These are phyloP conservation scores for Podaxis sp. DNA, from an alignment of 768 basidiomycete species.

Conservation along the genomic window DNA sequence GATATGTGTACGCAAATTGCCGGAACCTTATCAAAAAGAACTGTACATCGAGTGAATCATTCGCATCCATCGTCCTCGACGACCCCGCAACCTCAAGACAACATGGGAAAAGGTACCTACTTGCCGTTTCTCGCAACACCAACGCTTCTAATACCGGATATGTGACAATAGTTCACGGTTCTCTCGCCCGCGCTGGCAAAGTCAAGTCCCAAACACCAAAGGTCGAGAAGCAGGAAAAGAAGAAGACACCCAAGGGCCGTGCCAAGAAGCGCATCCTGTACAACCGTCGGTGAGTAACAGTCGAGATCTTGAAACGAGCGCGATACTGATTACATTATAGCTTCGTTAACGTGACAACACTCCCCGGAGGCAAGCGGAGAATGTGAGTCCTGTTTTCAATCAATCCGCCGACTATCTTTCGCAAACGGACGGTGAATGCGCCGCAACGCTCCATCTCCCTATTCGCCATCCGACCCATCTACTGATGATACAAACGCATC, in stretches of 20 bases:
- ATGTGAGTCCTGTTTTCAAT: constrained; percentile 67
- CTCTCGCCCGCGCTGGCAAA: constrained; percentile 99
- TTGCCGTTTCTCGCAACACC: constrained; percentile 17
- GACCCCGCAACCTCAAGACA: constrained; percentile 56
- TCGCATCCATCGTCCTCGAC: constrained; percentile 30
- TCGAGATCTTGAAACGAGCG: background rate
- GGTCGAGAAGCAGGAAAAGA: constrained; percentile 98
- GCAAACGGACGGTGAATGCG: background rate
- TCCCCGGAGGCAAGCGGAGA: constrained; percentile 90
- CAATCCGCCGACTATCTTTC: constrained; percentile 13
- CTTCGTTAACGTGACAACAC: constrained; percentile 92
- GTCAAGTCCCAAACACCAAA: constrained; percentile 98
- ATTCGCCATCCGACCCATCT: too few species aligned
- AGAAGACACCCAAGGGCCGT: constrained; percentile 96
- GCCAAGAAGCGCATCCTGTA: constrained; percentile 96
- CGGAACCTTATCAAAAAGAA: constrained; percentile 37
- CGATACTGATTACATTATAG: constrained; percentile 33
- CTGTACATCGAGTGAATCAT: constrained; percentile 41
- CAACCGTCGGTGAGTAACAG: constrained; percentile 77
- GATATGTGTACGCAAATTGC: constrained; percentile 18
- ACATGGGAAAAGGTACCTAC: constrained; percentile 70
- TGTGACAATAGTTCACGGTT: constrained; percentile 81
- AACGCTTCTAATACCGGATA: constrained; percentile 3
- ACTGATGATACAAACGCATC: constrained; percentile 56
- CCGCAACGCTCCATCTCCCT: background rate